Base-by-base conservation (phyloP, 331 rosid species). In the Arachis monticola region DNA sequence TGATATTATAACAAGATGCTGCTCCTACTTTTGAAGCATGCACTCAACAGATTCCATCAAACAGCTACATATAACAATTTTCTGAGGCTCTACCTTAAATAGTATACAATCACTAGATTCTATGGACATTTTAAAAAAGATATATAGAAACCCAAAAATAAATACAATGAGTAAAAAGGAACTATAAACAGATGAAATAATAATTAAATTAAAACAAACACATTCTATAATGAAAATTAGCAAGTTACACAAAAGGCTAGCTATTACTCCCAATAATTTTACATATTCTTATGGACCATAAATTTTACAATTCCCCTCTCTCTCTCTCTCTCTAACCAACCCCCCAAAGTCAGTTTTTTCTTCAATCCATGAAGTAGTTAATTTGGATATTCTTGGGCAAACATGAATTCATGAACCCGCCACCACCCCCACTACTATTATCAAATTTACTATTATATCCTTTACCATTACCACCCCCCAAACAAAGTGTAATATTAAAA, bases 381-480 rank as follows among this genome's bases (percentile, higher is more conserved):
- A 95, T 82, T 78, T 87, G 83, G 81, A 95, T 77, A 55, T 89
- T 83, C 72, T 81, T 90, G 67, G 99, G 99, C 80, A 95, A 90
- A 88, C 91, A 86, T 30, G 98, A 89, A 76, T 92, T 87, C 96
- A 90, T 87, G 82, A 82, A 95, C 78, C 94, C 93, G 64, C 75
- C 41, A 38, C 41, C 41, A 38, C 41, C 41, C 41, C 41, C 41
- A 38, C 41, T 38, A 38, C 41, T 38, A 38, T 38, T 87, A 79
- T 85, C 98, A 96, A 72, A 74, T 83, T 85, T 77, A 47, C 83
- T 88, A 77, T 70, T 88, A 74, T 70, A 88, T 40, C 81, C 92
- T 79, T 83, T 85, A 60, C 86, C 87, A 78, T 38, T 38, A 38
- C 41, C 41, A 2, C 4, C 41, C 41, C 83, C 99, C 91, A 89